Evolutionary conservation across 331 rosid genomes (phyloP).

Genomic region (Dryas integrifolia): DNA sequence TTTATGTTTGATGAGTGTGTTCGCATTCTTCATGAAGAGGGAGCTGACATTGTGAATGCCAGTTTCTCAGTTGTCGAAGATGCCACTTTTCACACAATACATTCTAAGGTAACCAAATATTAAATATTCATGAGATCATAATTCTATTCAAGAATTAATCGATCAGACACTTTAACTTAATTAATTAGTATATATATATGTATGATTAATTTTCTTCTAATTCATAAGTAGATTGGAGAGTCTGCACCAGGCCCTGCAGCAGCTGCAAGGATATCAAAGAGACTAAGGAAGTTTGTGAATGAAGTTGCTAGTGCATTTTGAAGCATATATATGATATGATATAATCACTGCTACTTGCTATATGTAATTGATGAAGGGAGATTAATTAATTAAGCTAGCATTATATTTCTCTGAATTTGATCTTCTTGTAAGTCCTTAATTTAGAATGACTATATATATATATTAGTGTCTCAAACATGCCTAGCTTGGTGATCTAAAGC

Average conservation of each 20-base stretch:
- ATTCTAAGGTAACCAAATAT: conserved; percentile 42
- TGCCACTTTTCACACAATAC: conserved; percentile 54
- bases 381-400: no score
- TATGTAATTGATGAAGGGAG: no score
- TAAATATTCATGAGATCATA: neutral
- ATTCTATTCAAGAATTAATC: no score
- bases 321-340: neutral
- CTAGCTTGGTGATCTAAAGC: no score
- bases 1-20: conserved; percentile 50
- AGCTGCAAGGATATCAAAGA: conserved; percentile 49
- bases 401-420: no score
- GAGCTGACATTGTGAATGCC: conserved; percentile 59
- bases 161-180: neutral
- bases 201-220: neutral
- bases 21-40: conserved; percentile 58
- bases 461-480: no score
- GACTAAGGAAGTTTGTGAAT: conserved; percentile 37
- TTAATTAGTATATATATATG: neutral
- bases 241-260: conserved; percentile 20
- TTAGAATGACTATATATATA: no score
- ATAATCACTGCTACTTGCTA: no score
- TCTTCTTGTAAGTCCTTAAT: no score
- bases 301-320: conserved; percentile 24
- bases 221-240: conserved; percentile 40
- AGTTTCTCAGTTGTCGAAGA: conserved; percentile 45